These are phyloP conservation scores for Lomentospora prolificans DNA, from an alignment of 2,329 filamentous ascomycete species.

Conservation along the genomic window DNA sequence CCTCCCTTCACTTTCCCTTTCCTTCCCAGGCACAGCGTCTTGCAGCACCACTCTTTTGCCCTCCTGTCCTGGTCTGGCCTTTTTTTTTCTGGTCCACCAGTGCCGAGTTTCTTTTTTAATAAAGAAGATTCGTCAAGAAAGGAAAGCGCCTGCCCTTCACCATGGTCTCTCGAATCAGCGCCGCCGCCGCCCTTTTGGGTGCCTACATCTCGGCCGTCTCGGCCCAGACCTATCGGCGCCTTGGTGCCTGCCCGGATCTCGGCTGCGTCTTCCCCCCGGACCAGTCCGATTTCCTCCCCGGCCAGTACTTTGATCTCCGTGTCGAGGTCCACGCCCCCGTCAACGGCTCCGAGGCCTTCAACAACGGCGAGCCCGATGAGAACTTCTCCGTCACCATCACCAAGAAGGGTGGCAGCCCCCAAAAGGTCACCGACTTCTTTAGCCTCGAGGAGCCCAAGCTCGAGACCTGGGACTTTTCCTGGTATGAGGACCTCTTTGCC, in stretches of 20 bases:
- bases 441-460: slow-evolving; percentile 58
- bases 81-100: background rate
- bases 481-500: slow-evolving; percentile 78
- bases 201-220: slow-evolving; percentile 28
- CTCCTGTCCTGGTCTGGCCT: background rate
- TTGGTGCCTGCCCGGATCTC: slow-evolving; percentile 48
- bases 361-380: slow-evolving; percentile 58
- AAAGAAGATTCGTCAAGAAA: background rate
- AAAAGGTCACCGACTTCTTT: slow-evolving; percentile 58
- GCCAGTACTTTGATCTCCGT: slow-evolving; percentile 76
- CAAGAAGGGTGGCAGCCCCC: slow-evolving; percentile 47
- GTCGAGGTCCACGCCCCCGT: slow-evolving; percentile 73
- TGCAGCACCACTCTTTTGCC: background rate
- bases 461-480: slow-evolving; percentile 76
- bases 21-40: background rate
- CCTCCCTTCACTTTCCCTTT: background rate
- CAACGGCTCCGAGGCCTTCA: slow-evolving; percentile 73
- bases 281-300: slow-evolving; percentile 70
- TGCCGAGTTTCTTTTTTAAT: background rate
- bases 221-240: slow-evolving; percentile 49
- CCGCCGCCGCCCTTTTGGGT: slow-evolving; percentile 18
- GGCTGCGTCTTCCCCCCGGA: slow-evolving; percentile 53
- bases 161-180: slow-evolving; percentile 28
- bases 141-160: background rate
- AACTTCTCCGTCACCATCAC: slow-evolving; percentile 66